Conservation (phyloP, 2,329 filamentous ascomycete genomes). For the Trichoderma sp. region DNA sequence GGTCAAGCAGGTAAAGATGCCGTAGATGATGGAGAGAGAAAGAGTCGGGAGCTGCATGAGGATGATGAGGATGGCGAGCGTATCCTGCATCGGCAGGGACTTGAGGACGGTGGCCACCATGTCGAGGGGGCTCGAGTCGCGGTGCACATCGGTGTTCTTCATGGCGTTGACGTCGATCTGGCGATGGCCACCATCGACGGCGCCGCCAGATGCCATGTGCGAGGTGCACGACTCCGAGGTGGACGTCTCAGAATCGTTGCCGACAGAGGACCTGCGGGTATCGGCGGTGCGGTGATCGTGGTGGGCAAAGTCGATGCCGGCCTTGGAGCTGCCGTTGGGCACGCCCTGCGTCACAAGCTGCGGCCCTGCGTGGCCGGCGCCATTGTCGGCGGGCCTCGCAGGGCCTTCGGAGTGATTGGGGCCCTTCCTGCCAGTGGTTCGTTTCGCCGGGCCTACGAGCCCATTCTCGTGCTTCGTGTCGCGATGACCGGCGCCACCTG, state of each 20-base stretch:
- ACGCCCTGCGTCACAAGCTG: slow-evolving; percentile 33
- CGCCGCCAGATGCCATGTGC: slow-evolving; percentile 40
- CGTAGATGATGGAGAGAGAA: slow-evolving; percentile 84
- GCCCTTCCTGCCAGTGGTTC: slow-evolving; percentile 47
- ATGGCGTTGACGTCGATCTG: slow-evolving; percentile 71
- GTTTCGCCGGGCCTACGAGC: slow-evolving; percentile 63
- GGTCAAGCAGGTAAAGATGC: slow-evolving; percentile 88
- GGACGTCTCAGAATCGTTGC: slow-evolving; percentile 55
- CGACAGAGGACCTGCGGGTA: slow-evolving; percentile 52
- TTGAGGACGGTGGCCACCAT: slow-evolving; percentile 83
- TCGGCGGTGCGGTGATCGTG: slow-evolving; percentile 44
- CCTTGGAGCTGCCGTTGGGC: slow-evolving; percentile 41
- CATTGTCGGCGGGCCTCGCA: slow-evolving; percentile 39
- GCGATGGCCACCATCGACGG: slow-evolving; percentile 56
- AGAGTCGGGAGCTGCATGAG: slow-evolving; percentile 89
- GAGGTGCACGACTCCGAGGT: slow-evolving; percentile 54
- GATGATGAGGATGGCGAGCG: slow-evolving; percentile 93
- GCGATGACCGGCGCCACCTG: slow-evolving; percentile 64
- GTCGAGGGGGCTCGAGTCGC: slow-evolving; percentile 71
- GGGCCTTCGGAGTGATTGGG: slow-evolving; percentile 47
- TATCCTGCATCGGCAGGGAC: slow-evolving; percentile 89
- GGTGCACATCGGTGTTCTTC: slow-evolving; percentile 68
- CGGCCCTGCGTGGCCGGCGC: slow-evolving; percentile 37
- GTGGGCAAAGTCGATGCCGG: slow-evolving; percentile 27
- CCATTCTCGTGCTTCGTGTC: slow-evolving; percentile 85